A percentile compares a stretch with the other conserved stretches of the same genome.
Conservation (phyloP, 208 protist species). For the Crithidia fasciculata region DNA sequence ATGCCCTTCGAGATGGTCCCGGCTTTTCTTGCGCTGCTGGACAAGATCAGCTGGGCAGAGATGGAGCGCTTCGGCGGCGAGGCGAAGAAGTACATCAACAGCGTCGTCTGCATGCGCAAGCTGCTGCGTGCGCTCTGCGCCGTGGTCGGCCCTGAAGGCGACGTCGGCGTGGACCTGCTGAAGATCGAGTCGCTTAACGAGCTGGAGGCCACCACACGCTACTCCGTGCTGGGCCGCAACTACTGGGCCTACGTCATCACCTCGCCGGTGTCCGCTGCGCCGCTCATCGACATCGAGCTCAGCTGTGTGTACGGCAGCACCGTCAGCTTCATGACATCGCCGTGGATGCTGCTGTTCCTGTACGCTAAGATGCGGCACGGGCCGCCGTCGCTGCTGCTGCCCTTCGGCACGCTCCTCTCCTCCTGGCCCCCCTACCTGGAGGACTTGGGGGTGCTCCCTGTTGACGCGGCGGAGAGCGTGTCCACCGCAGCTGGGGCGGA, state of each 20-base stretch:
- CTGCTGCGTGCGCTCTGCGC: slow-evolving; percentile 66
- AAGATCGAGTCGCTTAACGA: slow-evolving; percentile 92
- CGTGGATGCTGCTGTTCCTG: slow-evolving; percentile 83
- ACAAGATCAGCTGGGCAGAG: slow-evolving; percentile 49
- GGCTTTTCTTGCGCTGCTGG: slow-evolving; percentile 76
- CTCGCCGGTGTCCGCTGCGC: slow-evolving; percentile 62
- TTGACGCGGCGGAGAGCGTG: background rate
- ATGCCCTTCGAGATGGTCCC: slow-evolving; percentile 80
- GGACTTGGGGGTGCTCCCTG: slow-evolving; percentile 33
- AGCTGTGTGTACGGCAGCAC: slow-evolving; percentile 81
- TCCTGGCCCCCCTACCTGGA: slow-evolving; percentile 62
- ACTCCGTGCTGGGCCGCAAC: slow-evolving; percentile 85
- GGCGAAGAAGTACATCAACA: slow-evolving; percentile 86
- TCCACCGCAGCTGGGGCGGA: background rate
- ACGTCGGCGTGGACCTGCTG: slow-evolving; percentile 81
- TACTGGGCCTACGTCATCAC: slow-evolving; percentile 86
- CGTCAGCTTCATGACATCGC: slow-evolving; percentile 78
- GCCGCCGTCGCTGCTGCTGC: slow-evolving; percentile 71
- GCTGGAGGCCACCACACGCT: slow-evolving; percentile 86
- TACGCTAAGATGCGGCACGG: slow-evolving; percentile 56
- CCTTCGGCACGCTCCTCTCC: slow-evolving; percentile 64
- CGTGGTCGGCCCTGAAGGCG: slow-evolving; percentile 48
- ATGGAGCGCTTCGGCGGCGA: slow-evolving; percentile 72
- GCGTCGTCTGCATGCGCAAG: slow-evolving; percentile 77
- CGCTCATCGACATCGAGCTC: slow-evolving; percentile 79